A percentile compares a stretch with the other conserved stretches of the same genome.
phyloP scores from a whole-genome alignment of 2,329 filamentous ascomycete species.

The Xylaria hypoxylon region DNA sequence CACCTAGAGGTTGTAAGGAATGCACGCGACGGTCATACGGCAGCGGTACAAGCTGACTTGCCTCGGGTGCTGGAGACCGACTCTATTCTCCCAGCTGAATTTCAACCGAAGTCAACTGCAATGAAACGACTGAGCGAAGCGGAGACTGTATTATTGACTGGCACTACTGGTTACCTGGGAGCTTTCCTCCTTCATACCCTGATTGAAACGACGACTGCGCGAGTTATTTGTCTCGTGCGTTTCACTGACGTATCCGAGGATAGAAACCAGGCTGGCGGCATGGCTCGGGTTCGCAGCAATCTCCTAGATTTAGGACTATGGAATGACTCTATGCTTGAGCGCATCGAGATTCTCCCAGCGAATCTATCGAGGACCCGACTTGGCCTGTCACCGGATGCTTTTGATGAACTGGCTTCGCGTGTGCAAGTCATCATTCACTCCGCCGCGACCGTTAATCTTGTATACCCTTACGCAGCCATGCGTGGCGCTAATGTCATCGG shows the following conservation, averaged over 20 bases:
- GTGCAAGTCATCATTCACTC: constrained; percentile 82
- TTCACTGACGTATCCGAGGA: constrained; percentile 75
- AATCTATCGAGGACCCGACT: constrained; percentile 77
- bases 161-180: constrained; percentile 80
- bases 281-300: constrained; percentile 79
- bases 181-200: constrained; percentile 78
- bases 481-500: constrained; percentile 81
- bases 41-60: constrained; percentile 79
- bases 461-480: constrained; percentile 83
- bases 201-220: constrained; percentile 74
- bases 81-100: constrained; percentile 75
- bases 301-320: constrained; percentile 82
- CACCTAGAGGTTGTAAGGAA: constrained; percentile 78
- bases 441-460: constrained; percentile 81
- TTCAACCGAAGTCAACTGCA: constrained; percentile 65
- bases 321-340: constrained; percentile 81
- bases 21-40: constrained; percentile 77
- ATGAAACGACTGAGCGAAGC: constrained; percentile 72
- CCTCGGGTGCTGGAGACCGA: constrained; percentile 76
- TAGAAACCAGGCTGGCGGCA: constrained; percentile 70
- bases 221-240: constrained; percentile 78
- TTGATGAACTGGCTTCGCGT: constrained; percentile 72
- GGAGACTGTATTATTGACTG: constrained; percentile 77
- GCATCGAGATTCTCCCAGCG: constrained; percentile 79
- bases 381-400: constrained; percentile 73